Evolutionary conservation across 1,284 basidiomycete genomes (phyloP).

Genomic region (Moesziomyces antarcticus): DNA sequence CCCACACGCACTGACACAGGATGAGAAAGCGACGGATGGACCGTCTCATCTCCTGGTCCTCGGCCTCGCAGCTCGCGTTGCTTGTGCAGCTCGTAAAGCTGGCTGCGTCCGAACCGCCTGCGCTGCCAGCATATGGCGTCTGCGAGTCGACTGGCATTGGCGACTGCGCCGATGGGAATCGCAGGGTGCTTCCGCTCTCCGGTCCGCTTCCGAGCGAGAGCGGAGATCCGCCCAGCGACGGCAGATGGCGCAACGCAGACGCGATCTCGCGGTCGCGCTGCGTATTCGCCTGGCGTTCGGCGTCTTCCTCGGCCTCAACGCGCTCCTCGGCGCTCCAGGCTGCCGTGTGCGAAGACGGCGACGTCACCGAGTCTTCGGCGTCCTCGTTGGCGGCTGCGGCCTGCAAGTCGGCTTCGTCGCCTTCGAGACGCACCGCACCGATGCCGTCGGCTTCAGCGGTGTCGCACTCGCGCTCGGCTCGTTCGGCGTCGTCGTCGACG

Average conservation of each 20-base stretch:
- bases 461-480: slow-evolving; percentile 55
- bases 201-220: slow-evolving; percentile 34
- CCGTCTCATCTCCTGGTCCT: slow-evolving; percentile 49
- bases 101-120: neutral
- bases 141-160: slow-evolving; percentile 8
- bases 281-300: slow-evolving; percentile 28
- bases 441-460: slow-evolving; percentile 46
- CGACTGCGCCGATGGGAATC: slow-evolving; percentile 6
- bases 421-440: slow-evolving; percentile 58
- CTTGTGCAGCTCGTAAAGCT: slow-evolving; percentile 35
- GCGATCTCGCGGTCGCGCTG: slow-evolving; percentile 50
- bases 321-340: slow-evolving; percentile 32
- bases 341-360: slow-evolving; percentile 7
- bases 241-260: slow-evolving; percentile 44
- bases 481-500: slow-evolving; percentile 73
- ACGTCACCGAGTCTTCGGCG: slow-evolving; percentile 7
- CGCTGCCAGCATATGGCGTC: neutral
- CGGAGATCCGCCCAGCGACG: slow-evolving; percentile 33
- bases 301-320: slow-evolving; percentile 24
- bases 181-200: neutral
- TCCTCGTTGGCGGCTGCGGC: slow-evolving; percentile 34
- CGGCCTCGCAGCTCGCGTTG: slow-evolving; percentile 70
- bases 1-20: slow-evolving; percentile 51
- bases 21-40: slow-evolving; percentile 46
- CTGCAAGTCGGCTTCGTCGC: slow-evolving; percentile 39